These are phyloP conservation scores for Leccinum truebloodii DNA, from an alignment of 768 basidiomycete species.

Conservation along the genomic window DNA sequence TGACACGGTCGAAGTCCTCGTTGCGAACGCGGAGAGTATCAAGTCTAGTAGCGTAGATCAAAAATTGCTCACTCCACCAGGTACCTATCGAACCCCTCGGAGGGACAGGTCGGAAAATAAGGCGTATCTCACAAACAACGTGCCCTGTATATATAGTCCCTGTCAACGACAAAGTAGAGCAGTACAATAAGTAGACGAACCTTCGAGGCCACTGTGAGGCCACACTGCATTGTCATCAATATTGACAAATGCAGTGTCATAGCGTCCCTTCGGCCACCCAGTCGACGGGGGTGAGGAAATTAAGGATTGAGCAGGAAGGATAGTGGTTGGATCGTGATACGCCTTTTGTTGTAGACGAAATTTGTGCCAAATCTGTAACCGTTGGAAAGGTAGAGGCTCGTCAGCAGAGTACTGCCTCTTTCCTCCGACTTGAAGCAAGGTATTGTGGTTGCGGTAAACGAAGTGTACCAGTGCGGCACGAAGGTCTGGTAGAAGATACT, in stretches of 20 bases:
- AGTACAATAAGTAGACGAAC: neutral
- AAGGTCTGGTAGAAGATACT: conserved; percentile 12
- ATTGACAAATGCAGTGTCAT: conserved; percentile 17
- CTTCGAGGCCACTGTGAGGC: neutral
- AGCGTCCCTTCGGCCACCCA: neutral
- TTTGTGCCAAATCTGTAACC: conserved; percentile 2
- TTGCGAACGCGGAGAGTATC: too few relatives aligned
- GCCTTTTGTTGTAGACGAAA: conserved; percentile 15
- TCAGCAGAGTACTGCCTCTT: neutral
- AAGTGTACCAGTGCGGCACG: neutral
- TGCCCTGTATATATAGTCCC: neutral
- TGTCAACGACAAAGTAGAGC: neutral
- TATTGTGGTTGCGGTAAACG: neutral
- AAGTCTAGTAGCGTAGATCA: too few relatives aligned
- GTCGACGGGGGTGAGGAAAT: neutral
- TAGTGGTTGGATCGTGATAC: neutral
- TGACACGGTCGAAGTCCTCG: too few relatives aligned
- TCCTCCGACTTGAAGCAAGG: neutral
- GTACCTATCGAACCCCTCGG: neutral
- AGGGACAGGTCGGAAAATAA: conserved; percentile 17
- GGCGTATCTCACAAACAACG: conserved; percentile 10
- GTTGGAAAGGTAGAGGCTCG: neutral
- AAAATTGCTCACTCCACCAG: too few relatives aligned
- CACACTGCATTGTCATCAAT: neutral
- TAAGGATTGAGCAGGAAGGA: neutral